Evolutionary conservation across 495 filamentous ascomycete genomes (phyloP), one percentile per base, ranked within the genome.

Genomic region (Trichoderma parareesei): DNA sequence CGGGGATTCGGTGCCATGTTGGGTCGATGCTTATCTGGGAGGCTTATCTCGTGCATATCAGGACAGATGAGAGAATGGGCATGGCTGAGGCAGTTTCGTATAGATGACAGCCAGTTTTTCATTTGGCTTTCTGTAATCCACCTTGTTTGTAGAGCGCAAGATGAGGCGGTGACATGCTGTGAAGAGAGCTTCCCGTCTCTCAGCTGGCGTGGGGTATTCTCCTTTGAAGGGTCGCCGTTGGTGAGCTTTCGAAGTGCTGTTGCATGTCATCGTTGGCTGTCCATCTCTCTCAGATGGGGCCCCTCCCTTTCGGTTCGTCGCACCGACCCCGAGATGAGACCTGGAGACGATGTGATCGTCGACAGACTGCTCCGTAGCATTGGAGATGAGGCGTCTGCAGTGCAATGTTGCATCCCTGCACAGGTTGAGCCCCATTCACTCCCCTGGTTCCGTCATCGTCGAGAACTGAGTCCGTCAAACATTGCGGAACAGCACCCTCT

Each of bases 11-110:
- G 53, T 57, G 53, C 46, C 53, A 57, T 37, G 53, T 57, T 57
- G 27, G 53, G 53, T 57, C 53, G 53, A 57, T 33, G 53, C 53
- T 57, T 57, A 57, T 57, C 53, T 57, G 33, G 27, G 53, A 57
- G 53, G 53, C 53, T 57, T 57, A 57, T 57, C 53, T 57, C 33
- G 44, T 57, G 33, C 20, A 35, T 57, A 37, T 16, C 53, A 33
- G 37, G 20, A 35, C 27, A 27, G 27, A 27, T 27, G 27, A 27
- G 27, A 27, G 27, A 27, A 27, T 27, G 0, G 27, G 27, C 27
- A 38, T 33, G 6, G 9, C 27, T 13, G 53, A 33, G 0, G 6
- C 14, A 27, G 18, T 14, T 53, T 11, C 16, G 46, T 49, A 35
- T 35, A 35, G 27, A 27, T 27, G 33, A 57, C 9, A 35, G 18